These are phyloP conservation scores for Tricholoma matsutake DNA, from an alignment of 768 basidiomycete genomes.

Conservation along the genomic window DNA sequence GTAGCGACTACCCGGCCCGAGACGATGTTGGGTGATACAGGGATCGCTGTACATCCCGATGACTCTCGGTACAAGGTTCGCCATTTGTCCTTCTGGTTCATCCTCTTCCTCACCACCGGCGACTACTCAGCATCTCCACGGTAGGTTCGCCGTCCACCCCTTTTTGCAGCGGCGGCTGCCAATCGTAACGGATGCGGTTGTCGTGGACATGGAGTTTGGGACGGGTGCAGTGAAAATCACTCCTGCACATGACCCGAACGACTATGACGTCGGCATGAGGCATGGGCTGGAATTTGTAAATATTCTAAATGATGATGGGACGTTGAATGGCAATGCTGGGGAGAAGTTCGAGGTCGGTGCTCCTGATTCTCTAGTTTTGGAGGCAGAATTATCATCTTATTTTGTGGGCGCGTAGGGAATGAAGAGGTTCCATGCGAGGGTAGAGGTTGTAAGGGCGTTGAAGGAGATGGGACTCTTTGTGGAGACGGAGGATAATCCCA, in stretches of 20 bases:
- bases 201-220: conserved; percentile 94
- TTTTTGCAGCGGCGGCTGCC: conserved; percentile 85
- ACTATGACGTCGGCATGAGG: conserved; percentile 89
- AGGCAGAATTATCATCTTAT: not conserved
- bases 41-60: conserved; percentile 93
- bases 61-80: conserved; percentile 81
- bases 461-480: conserved; percentile 84
- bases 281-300: conserved; percentile 92
- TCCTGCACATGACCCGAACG: conserved; percentile 95
- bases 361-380: not conserved
- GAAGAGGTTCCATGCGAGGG: conserved; percentile 94
- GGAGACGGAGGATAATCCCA: conserved; percentile 93
- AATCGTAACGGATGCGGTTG: conserved; percentile 80
- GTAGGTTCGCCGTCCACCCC: conserved; percentile 87
- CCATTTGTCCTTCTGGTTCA: not conserved
- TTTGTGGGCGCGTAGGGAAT: conserved; percentile 58
- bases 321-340: conserved; percentile 88
- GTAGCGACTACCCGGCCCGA: conserved; percentile 98
- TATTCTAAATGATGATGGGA: conserved; percentile 95
- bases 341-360: conserved; percentile 62
- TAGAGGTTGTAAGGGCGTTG: conserved; percentile 76
- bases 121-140: conserved; percentile 73
- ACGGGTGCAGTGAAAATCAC: conserved; percentile 99
- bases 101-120: not conserved
- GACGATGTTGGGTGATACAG: conserved; percentile 98